Evolutionary conservation across 768 basidiomycete genomes (phyloP).

Genomic region (Xanthoconium purpureum): DNA sequence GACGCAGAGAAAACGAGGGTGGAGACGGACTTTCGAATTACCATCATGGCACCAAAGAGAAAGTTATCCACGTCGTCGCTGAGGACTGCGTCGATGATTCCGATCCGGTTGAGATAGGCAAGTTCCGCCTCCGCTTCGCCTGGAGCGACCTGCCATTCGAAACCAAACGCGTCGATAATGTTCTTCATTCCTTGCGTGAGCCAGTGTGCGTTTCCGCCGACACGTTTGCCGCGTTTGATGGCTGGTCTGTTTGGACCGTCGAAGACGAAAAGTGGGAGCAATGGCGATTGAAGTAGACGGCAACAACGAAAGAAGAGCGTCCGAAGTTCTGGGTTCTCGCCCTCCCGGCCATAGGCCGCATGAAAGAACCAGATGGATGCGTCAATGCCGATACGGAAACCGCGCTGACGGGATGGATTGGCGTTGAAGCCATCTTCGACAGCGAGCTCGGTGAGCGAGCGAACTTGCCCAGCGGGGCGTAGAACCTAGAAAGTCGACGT

Average conservation of each 20-base stretch:
- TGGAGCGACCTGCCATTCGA: conserved; percentile 79
- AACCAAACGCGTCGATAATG: conserved; percentile 77
- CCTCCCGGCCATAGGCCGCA: conserved; percentile 63
- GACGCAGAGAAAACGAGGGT: not conserved
- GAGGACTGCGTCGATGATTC: conserved; percentile 82
- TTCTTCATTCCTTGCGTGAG: conserved; percentile 74
- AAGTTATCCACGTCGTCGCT: conserved; percentile 95
- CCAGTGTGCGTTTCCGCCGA: conserved; percentile 59
- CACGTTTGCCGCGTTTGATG: conserved; percentile 74
- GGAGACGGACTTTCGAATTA: conserved; percentile 73
- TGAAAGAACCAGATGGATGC: conserved; percentile 83
- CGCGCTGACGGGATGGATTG: conserved; percentile 62
- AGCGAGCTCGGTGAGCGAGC: conserved; percentile 75
- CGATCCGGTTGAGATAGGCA: conserved; percentile 78
- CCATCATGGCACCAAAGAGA: conserved; percentile 78
- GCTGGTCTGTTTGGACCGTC: conserved; percentile 84
- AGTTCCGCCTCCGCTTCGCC: conserved; percentile 95
- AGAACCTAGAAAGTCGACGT: conserved; percentile 45
- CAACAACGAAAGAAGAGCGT: conserved; percentile 86
- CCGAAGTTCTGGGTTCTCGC: conserved; percentile 83
- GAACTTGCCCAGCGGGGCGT: conserved; percentile 63
- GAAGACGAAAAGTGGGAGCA: conserved; percentile 89
- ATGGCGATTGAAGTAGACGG: conserved; percentile 69
- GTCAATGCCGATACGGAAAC: conserved; percentile 83
- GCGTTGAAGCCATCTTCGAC: conserved; percentile 71